phyloP scores from a whole-genome alignment of 192 early-diverging fungal species.

The Backusella circina region DNA sequence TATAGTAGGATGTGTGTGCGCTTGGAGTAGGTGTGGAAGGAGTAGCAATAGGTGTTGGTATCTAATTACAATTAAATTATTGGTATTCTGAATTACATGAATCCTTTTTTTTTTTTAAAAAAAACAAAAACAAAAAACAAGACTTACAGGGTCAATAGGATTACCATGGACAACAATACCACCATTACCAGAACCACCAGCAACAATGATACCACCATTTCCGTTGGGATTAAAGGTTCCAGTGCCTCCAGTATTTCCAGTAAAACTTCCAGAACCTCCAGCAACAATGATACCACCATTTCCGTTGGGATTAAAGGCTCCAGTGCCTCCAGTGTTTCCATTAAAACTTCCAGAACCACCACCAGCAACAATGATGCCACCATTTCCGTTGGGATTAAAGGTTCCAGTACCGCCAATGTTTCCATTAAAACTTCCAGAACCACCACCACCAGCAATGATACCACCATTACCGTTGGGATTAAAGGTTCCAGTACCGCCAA shows the following conservation, averaged over 20 bases:
- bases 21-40: neutral
- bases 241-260: neutral
- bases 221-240: too few relatives aligned
- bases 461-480: neutral
- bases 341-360: neutral
- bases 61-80: neutral
- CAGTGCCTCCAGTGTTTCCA: too few relatives aligned
- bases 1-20: neutral
- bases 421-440: neutral
- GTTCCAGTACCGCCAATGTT: too few relatives aligned
- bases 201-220: neutral
- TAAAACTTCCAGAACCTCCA: neutral
- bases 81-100: neutral
- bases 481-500: too few relatives aligned
- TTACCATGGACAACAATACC: neutral
- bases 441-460: neutral
- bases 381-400: neutral
- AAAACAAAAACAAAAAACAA: too few relatives aligned
- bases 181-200: neutral
- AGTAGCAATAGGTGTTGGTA: neutral
- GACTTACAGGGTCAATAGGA: neutral
- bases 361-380: neutral
- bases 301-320: too few relatives aligned
- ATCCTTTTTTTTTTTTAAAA: neutral
- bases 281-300: neutral